These are phyloP conservation scores for Globisporangium okanoganense DNA, from an alignment of 352 stramenopile species.

Conservation along the genomic window DNA sequence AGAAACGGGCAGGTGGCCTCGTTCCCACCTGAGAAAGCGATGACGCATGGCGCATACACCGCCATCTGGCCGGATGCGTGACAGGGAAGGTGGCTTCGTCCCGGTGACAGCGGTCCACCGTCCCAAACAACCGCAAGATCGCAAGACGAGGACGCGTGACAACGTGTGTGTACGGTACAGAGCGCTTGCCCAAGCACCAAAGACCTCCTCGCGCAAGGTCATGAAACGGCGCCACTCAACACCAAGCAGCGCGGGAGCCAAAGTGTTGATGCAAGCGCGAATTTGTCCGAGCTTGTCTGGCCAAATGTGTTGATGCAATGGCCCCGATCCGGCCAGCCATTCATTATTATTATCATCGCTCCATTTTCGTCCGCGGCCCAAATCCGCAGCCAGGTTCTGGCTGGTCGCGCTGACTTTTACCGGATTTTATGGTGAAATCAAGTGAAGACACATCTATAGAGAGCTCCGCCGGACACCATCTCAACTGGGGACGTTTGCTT, in stretches of 20 bases:
- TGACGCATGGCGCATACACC: conserved; percentile 15
- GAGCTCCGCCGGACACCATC: too few species aligned
- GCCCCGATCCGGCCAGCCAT: not conserved
- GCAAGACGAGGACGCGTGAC: not conserved
- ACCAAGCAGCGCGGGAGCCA: not conserved
- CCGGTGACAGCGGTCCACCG: conserved; percentile 4
- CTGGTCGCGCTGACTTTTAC: conserved; percentile 1
- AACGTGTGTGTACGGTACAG: not conserved
- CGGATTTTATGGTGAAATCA: conserved; percentile 7
- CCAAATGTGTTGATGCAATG: not conserved
- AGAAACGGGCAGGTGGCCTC: too few species aligned
- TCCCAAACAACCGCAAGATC: not conserved
- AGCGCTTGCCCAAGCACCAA: not conserved
- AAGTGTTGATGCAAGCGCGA: not conserved
- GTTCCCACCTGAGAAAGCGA: not conserved
- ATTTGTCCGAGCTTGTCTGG: not conserved
- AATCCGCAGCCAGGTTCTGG: not conserved
- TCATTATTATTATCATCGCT: not conserved
- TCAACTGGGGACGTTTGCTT: not conserved
- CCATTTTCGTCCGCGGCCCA: not conserved
- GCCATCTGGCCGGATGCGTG: conserved; percentile 1
- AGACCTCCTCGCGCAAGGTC: not conserved
- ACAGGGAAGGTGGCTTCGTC: conserved; percentile 6
- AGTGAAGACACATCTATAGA: conserved; percentile 3
- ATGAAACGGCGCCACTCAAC: not conserved